phyloP scores from a whole-genome alignment of 2,329 filamentous ascomycete species.

The Lecanicillium sp. region DNA sequence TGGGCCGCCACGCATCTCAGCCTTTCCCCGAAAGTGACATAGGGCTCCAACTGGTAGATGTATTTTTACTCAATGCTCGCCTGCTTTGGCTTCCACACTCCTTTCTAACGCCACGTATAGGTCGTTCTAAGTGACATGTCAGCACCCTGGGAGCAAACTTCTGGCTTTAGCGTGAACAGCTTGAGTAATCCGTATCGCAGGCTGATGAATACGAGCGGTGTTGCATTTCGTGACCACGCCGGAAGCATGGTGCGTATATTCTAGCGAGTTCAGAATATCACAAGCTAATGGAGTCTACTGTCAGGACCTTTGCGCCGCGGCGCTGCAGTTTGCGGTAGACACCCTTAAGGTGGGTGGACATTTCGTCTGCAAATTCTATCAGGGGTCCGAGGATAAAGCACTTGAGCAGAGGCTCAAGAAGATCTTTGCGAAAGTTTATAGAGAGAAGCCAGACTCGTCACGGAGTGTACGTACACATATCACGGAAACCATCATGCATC shows the following conservation, averaged over 20 bases:
- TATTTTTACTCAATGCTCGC: constrained; percentile 23
- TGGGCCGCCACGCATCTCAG: constrained; percentile 41
- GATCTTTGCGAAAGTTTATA: constrained; percentile 71
- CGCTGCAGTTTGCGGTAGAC: constrained; percentile 77
- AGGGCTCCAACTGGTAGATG: constrained; percentile 53
- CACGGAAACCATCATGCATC: no score
- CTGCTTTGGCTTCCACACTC: no score
- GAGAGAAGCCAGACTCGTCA: constrained; percentile 89
- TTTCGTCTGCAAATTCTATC: constrained; percentile 97
- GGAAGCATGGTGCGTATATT: constrained; percentile 75
- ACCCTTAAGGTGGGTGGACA: constrained; percentile 76
- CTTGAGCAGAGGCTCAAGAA: constrained; percentile 68
- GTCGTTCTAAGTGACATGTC: constrained; percentile 98
- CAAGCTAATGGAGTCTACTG: no score
- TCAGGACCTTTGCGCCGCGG: constrained; percentile 87
- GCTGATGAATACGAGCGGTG: constrained; percentile 99
- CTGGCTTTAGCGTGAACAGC: constrained; percentile 74
- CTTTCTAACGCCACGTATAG: constrained; percentile 22
- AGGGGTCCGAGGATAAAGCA: constrained; percentile 75
- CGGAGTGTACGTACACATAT: constrained; percentile 64
- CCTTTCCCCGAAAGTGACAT: constrained; percentile 21
- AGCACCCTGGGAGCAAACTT: constrained; percentile 82
- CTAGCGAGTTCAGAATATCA: no score
- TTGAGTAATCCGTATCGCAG: constrained; percentile 93
- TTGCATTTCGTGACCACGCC: constrained; percentile 76